phyloP scores from a whole-genome alignment of 371 early-diverging fungal species.

The Rhizopus arrhizus region DNA sequence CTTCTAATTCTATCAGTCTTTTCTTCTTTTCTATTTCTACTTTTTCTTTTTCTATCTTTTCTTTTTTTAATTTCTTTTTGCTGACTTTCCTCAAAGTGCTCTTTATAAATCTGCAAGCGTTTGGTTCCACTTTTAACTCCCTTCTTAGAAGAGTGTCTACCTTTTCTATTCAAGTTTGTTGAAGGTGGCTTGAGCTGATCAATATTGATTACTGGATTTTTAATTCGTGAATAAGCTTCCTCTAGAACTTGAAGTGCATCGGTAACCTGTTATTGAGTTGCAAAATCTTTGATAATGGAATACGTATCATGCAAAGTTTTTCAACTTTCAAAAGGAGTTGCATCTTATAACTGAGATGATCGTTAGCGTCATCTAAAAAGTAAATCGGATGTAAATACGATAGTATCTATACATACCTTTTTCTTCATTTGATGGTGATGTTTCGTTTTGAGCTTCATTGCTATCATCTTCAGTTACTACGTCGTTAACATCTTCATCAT shows the following conservation, averaged over 20 bases:
- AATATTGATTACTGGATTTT: slow-evolving; percentile 4
- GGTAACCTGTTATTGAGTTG: slow-evolving; percentile 7
- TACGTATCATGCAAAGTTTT: slow-evolving; percentile 1
- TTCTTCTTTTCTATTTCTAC: slow-evolving; percentile 2
- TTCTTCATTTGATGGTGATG: too few relatives aligned
- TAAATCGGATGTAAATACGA: too few relatives aligned
- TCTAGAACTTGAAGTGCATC: slow-evolving; percentile 3
- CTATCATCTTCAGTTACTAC: too few relatives aligned
- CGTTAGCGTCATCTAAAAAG: too few relatives aligned
- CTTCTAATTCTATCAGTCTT: background rate
- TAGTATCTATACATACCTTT: too few relatives aligned
- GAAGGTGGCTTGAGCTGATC: slow-evolving; percentile 5
- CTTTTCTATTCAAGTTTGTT: slow-evolving; percentile 9
- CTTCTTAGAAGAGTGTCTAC: background rate
- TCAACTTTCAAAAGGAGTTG: too few relatives aligned
- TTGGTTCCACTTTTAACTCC: slow-evolving; percentile 8
- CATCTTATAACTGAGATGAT: too few relatives aligned
- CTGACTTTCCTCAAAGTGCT: background rate
- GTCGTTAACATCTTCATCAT: too few relatives aligned
- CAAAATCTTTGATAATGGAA: background rate
- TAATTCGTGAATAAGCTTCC: background rate
- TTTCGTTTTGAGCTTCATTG: too few relatives aligned
- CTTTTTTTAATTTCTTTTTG: background rate
- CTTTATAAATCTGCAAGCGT: background rate
- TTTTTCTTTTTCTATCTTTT: background rate